These are phyloP conservation scores for Globisporangium takayamanum DNA, from an alignment of 352 stramenopile species.

Conservation along the genomic window DNA sequence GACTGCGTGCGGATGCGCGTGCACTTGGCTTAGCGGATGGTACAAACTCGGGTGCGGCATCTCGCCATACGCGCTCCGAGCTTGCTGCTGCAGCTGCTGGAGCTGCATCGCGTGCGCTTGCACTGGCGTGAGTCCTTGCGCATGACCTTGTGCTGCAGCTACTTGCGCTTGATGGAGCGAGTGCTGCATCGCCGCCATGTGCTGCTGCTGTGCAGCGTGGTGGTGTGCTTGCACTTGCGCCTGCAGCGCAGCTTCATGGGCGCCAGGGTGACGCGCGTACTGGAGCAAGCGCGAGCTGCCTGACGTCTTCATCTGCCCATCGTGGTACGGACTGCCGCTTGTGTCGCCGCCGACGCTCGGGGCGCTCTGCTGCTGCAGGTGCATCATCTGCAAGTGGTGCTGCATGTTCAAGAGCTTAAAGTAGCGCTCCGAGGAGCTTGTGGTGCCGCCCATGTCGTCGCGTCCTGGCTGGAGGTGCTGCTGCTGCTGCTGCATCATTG, in stretches of 20 bases:
- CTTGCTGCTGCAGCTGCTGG: slow-evolving; percentile 27
- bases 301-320: slow-evolving; percentile 34
- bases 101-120: slow-evolving; percentile 62
- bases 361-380: slow-evolving; percentile 79
- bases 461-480: slow-evolving; percentile 31
- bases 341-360: slow-evolving; percentile 28
- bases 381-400: slow-evolving; percentile 82
- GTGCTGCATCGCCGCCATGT: slow-evolving; percentile 42
- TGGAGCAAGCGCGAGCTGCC: slow-evolving; percentile 34
- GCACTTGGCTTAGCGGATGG: slow-evolving; percentile 39
- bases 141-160: slow-evolving; percentile 18
- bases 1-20: slow-evolving; percentile 27
- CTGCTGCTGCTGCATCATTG: slow-evolving; percentile 31
- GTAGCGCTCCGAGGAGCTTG: slow-evolving; percentile 64
- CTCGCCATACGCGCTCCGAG: slow-evolving; percentile 31
- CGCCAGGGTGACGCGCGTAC: slow-evolving; percentile 22
- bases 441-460: slow-evolving; percentile 34
- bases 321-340: slow-evolving; percentile 39
- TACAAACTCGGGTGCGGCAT: slow-evolving; percentile 46
- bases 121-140: slow-evolving; percentile 27
- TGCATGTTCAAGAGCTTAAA: slow-evolving; percentile 83
- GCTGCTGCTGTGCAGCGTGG: slow-evolving; percentile 27
- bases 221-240: slow-evolving; percentile 14
- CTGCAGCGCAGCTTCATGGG: slow-evolving; percentile 7
- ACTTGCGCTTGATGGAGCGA: slow-evolving; percentile 39